Conservation (phyloP, 139 green algal genomes). For the Yamagishiella unicocca region DNA sequence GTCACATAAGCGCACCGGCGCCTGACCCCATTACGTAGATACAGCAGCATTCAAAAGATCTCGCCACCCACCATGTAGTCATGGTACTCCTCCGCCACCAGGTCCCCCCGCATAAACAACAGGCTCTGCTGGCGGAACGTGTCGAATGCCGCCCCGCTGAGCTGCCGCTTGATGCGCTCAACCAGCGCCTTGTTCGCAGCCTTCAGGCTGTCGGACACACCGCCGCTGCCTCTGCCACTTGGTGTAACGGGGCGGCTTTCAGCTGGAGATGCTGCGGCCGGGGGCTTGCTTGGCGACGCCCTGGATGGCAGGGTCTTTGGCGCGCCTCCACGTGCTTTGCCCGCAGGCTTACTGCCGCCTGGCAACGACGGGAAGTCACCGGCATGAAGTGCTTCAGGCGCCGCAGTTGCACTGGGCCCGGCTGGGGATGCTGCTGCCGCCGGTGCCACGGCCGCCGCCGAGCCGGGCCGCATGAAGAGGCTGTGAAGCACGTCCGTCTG, state of each 20-base stretch:
- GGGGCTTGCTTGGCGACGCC: neutral
- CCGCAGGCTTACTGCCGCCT: neutral
- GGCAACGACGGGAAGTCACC: slow-evolving; percentile 42
- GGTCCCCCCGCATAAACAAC: slow-evolving; percentile 65
- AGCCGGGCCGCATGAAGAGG: slow-evolving; percentile 37
- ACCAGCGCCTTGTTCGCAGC: slow-evolving; percentile 79
- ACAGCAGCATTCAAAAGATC: neutral
- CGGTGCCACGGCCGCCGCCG: neutral
- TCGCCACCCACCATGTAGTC: slow-evolving; percentile 40
- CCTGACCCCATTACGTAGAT: no score
- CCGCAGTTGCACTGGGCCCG: neutral
- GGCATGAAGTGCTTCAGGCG: neutral
- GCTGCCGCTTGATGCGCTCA: slow-evolving; percentile 67
- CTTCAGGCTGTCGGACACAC: slow-evolving; percentile 74
- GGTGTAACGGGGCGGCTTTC: neutral
- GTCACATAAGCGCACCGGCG: no score
- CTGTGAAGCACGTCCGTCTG: slow-evolving; percentile 9
- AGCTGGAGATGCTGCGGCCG: no score
- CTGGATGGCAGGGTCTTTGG: neutral
- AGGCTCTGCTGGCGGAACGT: slow-evolving; percentile 64
- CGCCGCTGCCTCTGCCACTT: neutral
- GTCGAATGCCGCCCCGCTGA: slow-evolving; percentile 63
- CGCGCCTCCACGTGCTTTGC: neutral
- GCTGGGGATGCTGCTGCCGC: neutral
- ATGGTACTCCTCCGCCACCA: slow-evolving; percentile 62